Evolutionary conservation across 2,329 filamentous ascomycete genomes (phyloP), one percentile per base, ranked within the genome.

Genomic region (Dactylellina cionopaga): DNA sequence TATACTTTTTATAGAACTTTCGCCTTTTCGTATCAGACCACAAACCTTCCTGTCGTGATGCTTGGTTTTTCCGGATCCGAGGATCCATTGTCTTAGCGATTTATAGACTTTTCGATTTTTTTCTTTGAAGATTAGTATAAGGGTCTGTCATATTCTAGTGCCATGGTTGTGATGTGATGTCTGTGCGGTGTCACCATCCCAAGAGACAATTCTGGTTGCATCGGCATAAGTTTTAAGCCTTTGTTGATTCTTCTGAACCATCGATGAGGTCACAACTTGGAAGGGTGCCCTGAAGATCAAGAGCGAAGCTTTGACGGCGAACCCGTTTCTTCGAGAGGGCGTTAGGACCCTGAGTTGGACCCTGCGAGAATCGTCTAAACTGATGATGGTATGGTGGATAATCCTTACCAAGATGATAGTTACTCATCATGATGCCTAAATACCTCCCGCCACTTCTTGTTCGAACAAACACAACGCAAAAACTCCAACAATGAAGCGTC

Each of bases 1-100:
- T 41, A 66, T 66, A 29, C 62, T 66, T 66, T 66, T 66, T 49
- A 66, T 66, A 66, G 51, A 58, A 19, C 35, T 41, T 55, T 66
- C 62, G 62, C 62, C 41, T 66, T 66, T 66, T 17, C 39, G 35
- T 24, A 25, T 66, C 51, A 56, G 62, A 35, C 62, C 62, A 66
- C 52, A 25, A 27, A 37, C 19, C 31, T 54, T 54, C 49, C 46
- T n/a, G 33, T 43, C 59, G 39, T 58, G 52, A 58, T 55, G 39
- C 43, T 49, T 58, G 49, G 43, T 51, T 27, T 66, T 66, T 58
- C 43, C 31, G 24, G 13, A 19, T 41, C 15, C 43, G 5, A 25
- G 15, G 25, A 22, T 51, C 31, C 27, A 27, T 31, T 22, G 15
- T 47, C n/a, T 31, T 31, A 31, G 27, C 37, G 49, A 65, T 41